phyloP scores from a whole-genome alignment of 192 early-diverging fungal genomes.

The Geranomyces michiganensis region DNA sequence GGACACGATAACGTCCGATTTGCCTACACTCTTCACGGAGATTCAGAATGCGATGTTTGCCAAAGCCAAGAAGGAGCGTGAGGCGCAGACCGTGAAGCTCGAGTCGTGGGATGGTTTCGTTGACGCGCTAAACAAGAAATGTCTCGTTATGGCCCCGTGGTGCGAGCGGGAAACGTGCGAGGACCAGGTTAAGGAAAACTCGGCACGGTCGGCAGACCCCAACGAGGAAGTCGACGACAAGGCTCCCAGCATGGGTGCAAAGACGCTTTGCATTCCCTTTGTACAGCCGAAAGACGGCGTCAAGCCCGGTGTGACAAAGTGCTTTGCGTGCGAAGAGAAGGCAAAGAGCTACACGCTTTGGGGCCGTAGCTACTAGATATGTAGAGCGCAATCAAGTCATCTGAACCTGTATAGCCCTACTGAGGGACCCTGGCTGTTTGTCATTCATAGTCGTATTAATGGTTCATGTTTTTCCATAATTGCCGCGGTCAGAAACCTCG shows the following conservation, averaged over 20 bases:
- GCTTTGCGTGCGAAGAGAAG: constrained; percentile 62
- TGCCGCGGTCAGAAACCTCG: no score
- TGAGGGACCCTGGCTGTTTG: no score
- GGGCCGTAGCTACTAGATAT: constrained; percentile 59
- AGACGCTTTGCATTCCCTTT: constrained; percentile 97
- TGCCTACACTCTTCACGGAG: constrained; percentile 66
- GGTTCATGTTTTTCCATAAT: no score
- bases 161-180: constrained; percentile 91
- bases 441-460: no score
- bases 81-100: constrained; percentile 74
- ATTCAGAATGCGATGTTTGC: constrained; percentile 92
- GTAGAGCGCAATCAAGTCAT: neutral
- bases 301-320: constrained; percentile 84
- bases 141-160: constrained; percentile 90
- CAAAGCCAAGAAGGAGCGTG: constrained; percentile 77
- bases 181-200: constrained; percentile 94
- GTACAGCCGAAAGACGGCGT: constrained; percentile 88
- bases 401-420: no score
- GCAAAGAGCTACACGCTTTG: constrained; percentile 59
- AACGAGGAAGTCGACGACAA: constrained; percentile 87
- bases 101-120: constrained; percentile 95
- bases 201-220: constrained; percentile 58
- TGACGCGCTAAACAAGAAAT: constrained; percentile 83
- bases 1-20: constrained; percentile 56
- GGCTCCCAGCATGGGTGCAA: constrained; percentile 99